Base-by-base conservation (phyloP, 2,329 filamentous ascomycete genomes). In the Thelonectria blattea region DNA sequence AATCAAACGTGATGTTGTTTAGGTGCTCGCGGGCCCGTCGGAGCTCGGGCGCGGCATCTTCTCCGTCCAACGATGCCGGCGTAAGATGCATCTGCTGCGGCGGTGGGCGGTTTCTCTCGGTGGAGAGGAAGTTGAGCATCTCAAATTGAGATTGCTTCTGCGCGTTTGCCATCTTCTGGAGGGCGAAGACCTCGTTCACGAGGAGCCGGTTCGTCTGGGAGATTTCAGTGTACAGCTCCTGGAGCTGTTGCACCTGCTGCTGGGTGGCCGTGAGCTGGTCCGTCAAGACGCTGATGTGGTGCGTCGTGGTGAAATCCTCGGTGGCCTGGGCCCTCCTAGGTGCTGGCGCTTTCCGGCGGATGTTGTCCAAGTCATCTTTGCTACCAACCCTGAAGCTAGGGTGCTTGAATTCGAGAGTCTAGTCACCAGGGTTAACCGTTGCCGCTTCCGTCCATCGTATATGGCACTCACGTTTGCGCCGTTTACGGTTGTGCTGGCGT, bases 351-450 rank as follows among this genome's bases (percentile, higher is more conserved):
- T 99, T 99, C 68, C 95, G 86, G 71, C 93, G 88, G 72, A 99
- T 99, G 68, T 97, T 98, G 72, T 99, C 95, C 49, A 99, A 83
- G 47, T 93, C 95, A 73, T 97, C 93, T 76, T 97, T 97, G 78
- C 94, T 96, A 77, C 97, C 94, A 66, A 91, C 90, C 70, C 93
- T 91, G 80, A 99, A 99, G 71, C 97, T 93, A 12, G 94, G 94
- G 72, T 99, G 95, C 74, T 95, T 96, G 75, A 99, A 99, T 74
- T 99, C 95, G 18, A 78, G 73, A 10, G 77, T 72, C 76, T 78
- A 90, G 88, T 52, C 41, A 15, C 17, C 30, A 51, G 7, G 46
- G 59, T 69, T 48, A 68, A 49, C 53, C n/a, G 14, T 7, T 30
- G 27, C 22, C 5, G 12, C 30, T 24, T n/a, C 7, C 9, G 24